phyloP scores from a whole-genome alignment of 345 rosid species.

The Eucalyptus grandis region DNA sequence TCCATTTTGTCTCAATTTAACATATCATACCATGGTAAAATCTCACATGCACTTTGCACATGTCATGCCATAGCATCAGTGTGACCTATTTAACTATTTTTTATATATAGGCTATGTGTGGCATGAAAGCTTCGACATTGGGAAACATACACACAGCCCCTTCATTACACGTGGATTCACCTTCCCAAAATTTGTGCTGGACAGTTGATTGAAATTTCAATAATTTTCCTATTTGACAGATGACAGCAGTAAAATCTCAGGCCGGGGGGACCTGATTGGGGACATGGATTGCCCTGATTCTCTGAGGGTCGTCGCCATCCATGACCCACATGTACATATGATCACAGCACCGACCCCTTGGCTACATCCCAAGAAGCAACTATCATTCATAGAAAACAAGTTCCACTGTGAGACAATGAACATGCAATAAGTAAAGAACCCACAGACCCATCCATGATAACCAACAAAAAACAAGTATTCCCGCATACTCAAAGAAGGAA shows the following conservation, averaged over 20 bases:
- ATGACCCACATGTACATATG: background rate
- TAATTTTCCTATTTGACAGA: background rate
- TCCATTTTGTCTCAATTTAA: background rate
- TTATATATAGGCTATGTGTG: background rate
- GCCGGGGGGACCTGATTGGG: background rate
- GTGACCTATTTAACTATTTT: background rate
- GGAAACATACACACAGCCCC: background rate
- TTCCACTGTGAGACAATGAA: background rate
- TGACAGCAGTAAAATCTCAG: background rate
- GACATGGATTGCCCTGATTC: background rate
- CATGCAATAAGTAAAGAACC: background rate
- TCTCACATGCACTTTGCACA: background rate
- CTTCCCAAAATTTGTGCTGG: background rate
- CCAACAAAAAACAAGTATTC: background rate
- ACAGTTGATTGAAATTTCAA: background rate
- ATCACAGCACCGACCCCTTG: background rate
- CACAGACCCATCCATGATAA: background rate
- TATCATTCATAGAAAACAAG: background rate
- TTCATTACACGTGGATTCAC: background rate
- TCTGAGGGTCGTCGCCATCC: background rate
- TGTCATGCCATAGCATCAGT: background rate
- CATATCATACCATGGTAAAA: background rate
- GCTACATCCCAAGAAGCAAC: background rate
- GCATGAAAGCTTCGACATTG: background rate
- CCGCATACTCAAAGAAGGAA: background rate